phyloP scores from a whole-genome alignment of 768 basidiomycete genomes.

The Tephrocybe sp. region DNA sequence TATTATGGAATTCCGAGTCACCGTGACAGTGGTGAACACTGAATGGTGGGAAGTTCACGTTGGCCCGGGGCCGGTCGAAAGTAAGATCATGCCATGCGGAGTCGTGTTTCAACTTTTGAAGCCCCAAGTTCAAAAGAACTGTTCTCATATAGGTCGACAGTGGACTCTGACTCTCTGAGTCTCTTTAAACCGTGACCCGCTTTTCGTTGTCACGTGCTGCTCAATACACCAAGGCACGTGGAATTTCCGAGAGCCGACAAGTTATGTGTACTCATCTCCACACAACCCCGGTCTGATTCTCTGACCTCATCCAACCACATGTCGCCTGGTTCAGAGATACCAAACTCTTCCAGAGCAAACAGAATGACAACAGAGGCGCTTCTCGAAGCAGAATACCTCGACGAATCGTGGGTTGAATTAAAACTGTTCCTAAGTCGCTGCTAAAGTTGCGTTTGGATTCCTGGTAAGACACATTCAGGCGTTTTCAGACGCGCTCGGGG shows the following conservation, averaged over 20 bases:
- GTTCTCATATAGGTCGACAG: too few species aligned
- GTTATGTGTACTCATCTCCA: background rate
- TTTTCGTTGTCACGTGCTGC: too few species aligned
- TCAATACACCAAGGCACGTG: too few species aligned
- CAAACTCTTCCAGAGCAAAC: background rate
- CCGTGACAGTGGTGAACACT: too few species aligned
- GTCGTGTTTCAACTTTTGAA: too few species aligned
- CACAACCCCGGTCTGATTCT: background rate
- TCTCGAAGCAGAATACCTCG: slow-evolving; percentile 57
- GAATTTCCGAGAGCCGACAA: background rate
- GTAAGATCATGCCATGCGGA: too few species aligned
- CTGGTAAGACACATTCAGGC: slow-evolving; percentile 55
- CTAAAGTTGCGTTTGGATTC: slow-evolving; percentile 6
- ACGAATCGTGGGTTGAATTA: slow-evolving; percentile 60
- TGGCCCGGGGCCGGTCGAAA: too few species aligned
- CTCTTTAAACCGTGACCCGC: too few species aligned
- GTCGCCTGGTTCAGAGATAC: background rate
- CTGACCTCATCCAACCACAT: background rate
- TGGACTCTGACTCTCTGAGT: too few species aligned
- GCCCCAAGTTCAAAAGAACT: too few species aligned
- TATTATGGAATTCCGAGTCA: too few species aligned
- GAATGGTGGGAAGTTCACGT: too few species aligned
- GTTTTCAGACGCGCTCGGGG: slow-evolving; percentile 70
- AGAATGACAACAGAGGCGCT: slow-evolving; percentile 23
- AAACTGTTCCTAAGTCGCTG: background rate